These are phyloP conservation scores for Aspergillus pseudoviridinutans DNA, from an alignment of 2,329 filamentous ascomycete genomes.

Conservation along the genomic window DNA sequence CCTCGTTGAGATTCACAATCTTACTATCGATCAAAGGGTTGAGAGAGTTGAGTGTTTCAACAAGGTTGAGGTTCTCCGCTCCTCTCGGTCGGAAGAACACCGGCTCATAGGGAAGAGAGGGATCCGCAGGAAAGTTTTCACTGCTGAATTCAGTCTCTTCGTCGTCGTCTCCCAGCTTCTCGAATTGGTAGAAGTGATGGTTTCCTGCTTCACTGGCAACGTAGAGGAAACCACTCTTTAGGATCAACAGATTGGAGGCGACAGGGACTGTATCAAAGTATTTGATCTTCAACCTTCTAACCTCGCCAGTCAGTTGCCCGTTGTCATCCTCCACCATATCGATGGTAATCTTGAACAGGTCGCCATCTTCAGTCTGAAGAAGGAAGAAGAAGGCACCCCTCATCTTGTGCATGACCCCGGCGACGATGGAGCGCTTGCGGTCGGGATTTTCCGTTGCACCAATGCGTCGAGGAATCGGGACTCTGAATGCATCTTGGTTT, in stretches of 20 bases:
- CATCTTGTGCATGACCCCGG: constrained; percentile 96
- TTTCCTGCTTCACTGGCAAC: constrained; percentile 90
- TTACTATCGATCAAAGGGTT: constrained; percentile 91
- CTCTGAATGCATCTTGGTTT: constrained; percentile 82
- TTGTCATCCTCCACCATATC: constrained; percentile 80
- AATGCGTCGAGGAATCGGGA: constrained; percentile 81
- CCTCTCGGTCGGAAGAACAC: constrained; percentile 80
- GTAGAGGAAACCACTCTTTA: constrained; percentile 94
- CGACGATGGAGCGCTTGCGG: constrained; percentile 79
- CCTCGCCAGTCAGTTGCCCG: constrained; percentile 74
- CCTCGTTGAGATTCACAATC: constrained; percentile 82
- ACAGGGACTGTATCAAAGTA: constrained; percentile 97
- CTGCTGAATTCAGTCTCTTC: constrained; percentile 83
- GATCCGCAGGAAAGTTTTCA: constrained; percentile 75
- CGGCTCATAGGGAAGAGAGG: constrained; percentile 66
- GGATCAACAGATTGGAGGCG: constrained; percentile 79
- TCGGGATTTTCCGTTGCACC: constrained; percentile 90
- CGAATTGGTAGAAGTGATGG: constrained; percentile 93
- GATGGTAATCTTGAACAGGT: constrained; percentile 92
- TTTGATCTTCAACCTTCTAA: constrained; percentile 82
- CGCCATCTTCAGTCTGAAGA: constrained; percentile 93
- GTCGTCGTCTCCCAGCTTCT: constrained; percentile 93
- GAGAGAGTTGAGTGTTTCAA: constrained; percentile 81
- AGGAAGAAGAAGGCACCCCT: constrained; percentile 97
- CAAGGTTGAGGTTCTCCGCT: constrained; percentile 75